A percentile compares a stretch with the other conserved stretches of the same genome.
phyloP scores from a whole-genome alignment of 768 basidiomycete species.

The Tricholomella constricta region DNA sequence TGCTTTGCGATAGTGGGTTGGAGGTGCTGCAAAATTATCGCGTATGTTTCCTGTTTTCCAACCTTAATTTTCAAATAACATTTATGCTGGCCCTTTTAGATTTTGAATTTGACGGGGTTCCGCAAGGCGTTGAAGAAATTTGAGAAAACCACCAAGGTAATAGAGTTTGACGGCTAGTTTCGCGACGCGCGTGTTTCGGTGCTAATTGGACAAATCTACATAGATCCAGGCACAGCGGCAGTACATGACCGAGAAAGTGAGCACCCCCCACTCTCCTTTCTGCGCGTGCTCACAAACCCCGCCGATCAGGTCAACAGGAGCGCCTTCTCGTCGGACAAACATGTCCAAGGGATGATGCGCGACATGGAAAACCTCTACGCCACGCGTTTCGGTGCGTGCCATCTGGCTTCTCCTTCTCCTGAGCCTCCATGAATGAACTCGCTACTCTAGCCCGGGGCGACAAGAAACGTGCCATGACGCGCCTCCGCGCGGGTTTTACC shows the following conservation, averaged over 20 bases:
- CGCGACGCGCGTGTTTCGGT: too few relatives aligned
- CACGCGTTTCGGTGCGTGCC: constrained; percentile 60
- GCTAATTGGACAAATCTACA: too few relatives aligned
- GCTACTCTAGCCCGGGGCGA: constrained; percentile 60
- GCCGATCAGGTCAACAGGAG: constrained; percentile 61
- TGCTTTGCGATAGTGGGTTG: constrained; percentile 57
- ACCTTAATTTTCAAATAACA: not conserved
- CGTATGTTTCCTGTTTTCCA: constrained; percentile 40
- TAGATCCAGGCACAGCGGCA: constrained; percentile 71
- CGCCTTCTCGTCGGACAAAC: constrained; percentile 63
- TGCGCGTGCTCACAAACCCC: not conserved
- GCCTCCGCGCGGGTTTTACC: constrained; percentile 56
- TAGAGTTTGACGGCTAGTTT: too few relatives aligned
- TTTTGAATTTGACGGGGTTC: constrained; percentile 89
- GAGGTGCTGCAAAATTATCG: constrained; percentile 90
- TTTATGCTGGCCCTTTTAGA: constrained; percentile 36
- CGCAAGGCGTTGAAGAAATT: constrained; percentile 86
- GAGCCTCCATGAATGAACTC: not conserved
- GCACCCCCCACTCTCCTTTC: not conserved
- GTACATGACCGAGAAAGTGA: constrained; percentile 81
- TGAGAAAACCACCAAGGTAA: constrained; percentile 73
- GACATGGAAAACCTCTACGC: constrained; percentile 82
- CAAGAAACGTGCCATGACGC: constrained; percentile 70
- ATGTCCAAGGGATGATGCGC: constrained; percentile 66
- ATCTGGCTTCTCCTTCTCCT: not conserved